phyloP scores from a whole-genome alignment of 495 filamentous ascomycete genomes.

The Tuber indicum region DNA sequence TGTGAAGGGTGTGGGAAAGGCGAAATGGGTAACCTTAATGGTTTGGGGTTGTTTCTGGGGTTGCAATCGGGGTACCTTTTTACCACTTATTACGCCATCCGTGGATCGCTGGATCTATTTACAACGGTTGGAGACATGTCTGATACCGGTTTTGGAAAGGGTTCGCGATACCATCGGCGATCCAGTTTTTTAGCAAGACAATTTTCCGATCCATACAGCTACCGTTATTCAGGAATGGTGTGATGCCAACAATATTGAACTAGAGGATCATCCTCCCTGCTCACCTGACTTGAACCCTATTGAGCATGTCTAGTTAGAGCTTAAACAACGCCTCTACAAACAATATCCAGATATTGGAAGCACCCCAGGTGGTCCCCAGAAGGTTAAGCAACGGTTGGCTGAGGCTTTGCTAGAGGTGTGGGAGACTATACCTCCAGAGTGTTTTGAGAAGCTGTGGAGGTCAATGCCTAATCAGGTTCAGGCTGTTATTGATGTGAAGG shows the following conservation, averaged over 20 bases:
- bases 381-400: neutral
- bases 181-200: conserved; percentile 24
- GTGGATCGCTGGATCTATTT: conserved; percentile 8
- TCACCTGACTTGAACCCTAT: conserved; percentile 34
- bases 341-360: neutral
- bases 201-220: conserved; percentile 18
- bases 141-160: neutral
- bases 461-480: conserved; percentile 10
- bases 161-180: neutral
- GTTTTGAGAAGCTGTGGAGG: conserved; percentile 22
- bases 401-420: conserved; percentile 4
- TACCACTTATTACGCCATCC: neutral
- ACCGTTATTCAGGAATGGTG: conserved; percentile 11
- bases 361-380: neutral
- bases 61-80: conserved; percentile 7
- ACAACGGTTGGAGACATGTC: conserved; percentile 1
- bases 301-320: conserved; percentile 18
- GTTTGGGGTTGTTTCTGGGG: conserved; percentile 21
- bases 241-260: neutral
- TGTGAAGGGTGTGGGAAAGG: conserved; percentile 10
- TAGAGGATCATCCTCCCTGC: conserved; percentile 13
- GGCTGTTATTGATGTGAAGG: conserved; percentile 3
- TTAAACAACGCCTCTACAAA: neutral
- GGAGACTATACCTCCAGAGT: conserved; percentile 16
- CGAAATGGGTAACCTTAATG: conserved; percentile 12